Conservation (phyloP, 2,329 filamentous ascomycete species). For the Albifimbria verrucaria region DNA sequence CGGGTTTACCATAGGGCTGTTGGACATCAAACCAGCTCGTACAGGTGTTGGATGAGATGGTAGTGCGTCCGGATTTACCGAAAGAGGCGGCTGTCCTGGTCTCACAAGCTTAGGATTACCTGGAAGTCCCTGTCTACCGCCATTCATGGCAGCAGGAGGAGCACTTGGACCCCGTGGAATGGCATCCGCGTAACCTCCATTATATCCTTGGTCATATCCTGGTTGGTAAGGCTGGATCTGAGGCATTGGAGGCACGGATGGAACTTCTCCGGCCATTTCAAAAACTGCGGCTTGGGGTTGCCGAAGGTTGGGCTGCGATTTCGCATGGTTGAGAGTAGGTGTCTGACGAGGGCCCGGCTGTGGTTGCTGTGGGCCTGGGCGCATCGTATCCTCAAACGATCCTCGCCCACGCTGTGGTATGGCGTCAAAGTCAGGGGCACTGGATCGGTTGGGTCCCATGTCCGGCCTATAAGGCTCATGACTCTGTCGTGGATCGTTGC, state of each 20-base stretch:
- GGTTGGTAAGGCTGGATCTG: conserved; percentile 24
- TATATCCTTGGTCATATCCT: conserved; percentile 19
- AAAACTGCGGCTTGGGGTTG: conserved; percentile 67
- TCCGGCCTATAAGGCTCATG: conserved; percentile 20
- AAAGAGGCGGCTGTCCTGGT: conserved; percentile 22
- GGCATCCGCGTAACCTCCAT: conserved; percentile 20
- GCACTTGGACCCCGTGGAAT: conserved; percentile 27
- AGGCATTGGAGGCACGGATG: conserved; percentile 50
- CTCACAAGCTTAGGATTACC: conserved; percentile 8
- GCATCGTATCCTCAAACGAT: conserved; percentile 48
- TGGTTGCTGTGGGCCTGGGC: conserved; percentile 35
- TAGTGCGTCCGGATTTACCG: conserved; percentile 41
- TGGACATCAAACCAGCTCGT: conserved; percentile 59
- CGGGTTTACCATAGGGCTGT: conserved; percentile 50
- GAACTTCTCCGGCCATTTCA: conserved; percentile 66
- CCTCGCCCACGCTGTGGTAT: conserved; percentile 26
- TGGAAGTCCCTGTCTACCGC: conserved; percentile 9
- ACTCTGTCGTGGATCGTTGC: conserved; percentile 43
- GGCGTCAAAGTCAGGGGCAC: conserved; percentile 42
- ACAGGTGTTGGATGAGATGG: conserved; percentile 62
- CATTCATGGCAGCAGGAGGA: conserved; percentile 22
- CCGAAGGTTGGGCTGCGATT: conserved; percentile 65
- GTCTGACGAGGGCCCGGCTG: conserved; percentile 48
- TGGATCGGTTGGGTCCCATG: conserved; percentile 16
- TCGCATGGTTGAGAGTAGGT: conserved; percentile 55